phyloP scores from a whole-genome alignment of 257 asterid species.

The Przewalskia tangutica region DNA sequence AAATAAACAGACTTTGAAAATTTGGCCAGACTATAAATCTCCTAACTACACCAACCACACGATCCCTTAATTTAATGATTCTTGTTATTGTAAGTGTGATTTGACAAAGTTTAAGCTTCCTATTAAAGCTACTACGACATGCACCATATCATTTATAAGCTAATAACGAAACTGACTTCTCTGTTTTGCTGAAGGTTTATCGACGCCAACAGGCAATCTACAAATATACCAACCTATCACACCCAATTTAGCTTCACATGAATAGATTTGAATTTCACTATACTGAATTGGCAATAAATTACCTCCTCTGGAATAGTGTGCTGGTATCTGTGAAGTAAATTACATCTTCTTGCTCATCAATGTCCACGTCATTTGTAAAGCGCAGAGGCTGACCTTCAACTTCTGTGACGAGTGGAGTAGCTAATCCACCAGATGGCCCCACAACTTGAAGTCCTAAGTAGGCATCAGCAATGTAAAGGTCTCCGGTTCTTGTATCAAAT shows the following conservation, averaged over 20 bases:
- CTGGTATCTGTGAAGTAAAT: conserved; percentile 65
- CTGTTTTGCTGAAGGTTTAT: neutral
- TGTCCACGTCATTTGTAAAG: conserved; percentile 67
- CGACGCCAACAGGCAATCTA: neutral
- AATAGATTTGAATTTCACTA: neutral
- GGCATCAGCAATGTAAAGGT: conserved; percentile 74
- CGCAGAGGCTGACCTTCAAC: conserved; percentile 43
- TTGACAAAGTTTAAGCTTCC: neutral
- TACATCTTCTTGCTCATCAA: conserved; percentile 41
- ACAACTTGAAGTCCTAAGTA: conserved; percentile 64
- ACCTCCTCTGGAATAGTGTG: conserved; percentile 53
- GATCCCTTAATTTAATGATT: too few species aligned
- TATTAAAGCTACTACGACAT: neutral
- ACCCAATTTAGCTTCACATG: neutral
- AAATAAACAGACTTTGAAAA: too few species aligned
- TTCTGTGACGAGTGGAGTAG: conserved; percentile 37
- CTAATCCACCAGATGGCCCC: conserved; percentile 56
- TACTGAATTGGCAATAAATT: neutral
- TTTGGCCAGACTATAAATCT: too few species aligned
- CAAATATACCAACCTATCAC: neutral
- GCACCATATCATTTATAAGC: neutral
- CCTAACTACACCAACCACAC: too few species aligned
- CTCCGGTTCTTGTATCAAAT: conserved; percentile 43
- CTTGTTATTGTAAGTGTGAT: too few species aligned
- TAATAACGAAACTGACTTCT: neutral